phyloP scores from a whole-genome alignment of 208 protist species.

The Trypanosoma lewisi region DNA sequence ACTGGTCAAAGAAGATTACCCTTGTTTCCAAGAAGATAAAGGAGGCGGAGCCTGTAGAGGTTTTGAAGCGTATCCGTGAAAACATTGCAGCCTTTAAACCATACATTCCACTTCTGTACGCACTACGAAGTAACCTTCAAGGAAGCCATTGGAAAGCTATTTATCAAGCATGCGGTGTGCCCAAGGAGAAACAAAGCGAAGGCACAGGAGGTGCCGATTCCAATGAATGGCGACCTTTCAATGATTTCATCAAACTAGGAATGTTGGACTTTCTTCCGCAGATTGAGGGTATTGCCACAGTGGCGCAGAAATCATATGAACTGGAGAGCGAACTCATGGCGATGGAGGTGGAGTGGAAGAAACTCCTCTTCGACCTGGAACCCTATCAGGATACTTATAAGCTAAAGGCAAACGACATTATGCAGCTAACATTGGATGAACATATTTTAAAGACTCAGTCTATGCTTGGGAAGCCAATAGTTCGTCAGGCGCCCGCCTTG shows the following conservation, averaged over 20 bases:
- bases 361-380: constrained; percentile 92
- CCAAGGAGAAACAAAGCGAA: constrained; percentile 82
- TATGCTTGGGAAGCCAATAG: constrained; percentile 93
- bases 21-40: constrained; percentile 85
- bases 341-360: constrained; percentile 94
- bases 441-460: constrained; percentile 96
- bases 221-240: constrained; percentile 79
- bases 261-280: constrained; percentile 77
- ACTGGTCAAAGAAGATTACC: constrained; percentile 81
- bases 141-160: constrained; percentile 93
- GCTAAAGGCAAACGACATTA: constrained; percentile 91
- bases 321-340: constrained; percentile 91
- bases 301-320: constrained; percentile 90
- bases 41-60: constrained; percentile 75
- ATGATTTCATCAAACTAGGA: constrained; percentile 85
- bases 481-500: constrained; percentile 84
- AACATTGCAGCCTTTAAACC: constrained; percentile 92
- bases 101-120: constrained; percentile 92
- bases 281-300: constrained; percentile 85
- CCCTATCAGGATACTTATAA: constrained; percentile 93
- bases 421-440: constrained; percentile 94
- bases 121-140: constrained; percentile 92
- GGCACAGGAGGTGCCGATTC: constrained; percentile 76
- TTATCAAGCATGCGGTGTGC: constrained; percentile 80
- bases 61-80: constrained; percentile 76